phyloP scores from a whole-genome alignment of 441 rosid genomes.

The Populus hybrid region DNA sequence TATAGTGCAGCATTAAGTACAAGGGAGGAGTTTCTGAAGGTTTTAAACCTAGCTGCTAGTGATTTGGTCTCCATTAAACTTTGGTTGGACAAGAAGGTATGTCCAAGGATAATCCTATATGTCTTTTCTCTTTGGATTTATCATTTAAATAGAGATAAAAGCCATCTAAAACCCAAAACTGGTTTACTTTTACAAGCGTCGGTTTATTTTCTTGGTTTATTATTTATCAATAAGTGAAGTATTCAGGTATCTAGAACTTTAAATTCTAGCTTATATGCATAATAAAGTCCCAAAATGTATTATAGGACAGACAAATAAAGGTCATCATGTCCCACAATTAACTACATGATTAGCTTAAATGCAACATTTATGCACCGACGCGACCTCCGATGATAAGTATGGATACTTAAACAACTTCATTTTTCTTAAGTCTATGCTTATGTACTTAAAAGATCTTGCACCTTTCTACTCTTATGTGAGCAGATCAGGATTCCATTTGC shows the following conservation, averaged over 20 bases:
- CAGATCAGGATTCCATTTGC: constrained; percentile 52
- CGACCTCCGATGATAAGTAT: background rate
- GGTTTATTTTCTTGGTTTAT: background rate
- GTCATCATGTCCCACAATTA: background rate
- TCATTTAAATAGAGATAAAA: background rate
- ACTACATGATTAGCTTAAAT: background rate
- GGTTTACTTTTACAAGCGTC: background rate
- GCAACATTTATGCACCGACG: background rate
- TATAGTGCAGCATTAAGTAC: constrained; percentile 39
- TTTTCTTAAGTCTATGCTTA: no score
- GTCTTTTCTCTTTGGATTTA: background rate
- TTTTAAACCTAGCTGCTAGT: constrained; percentile 44
- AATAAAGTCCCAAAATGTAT: background rate
- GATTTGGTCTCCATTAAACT: constrained; percentile 49
- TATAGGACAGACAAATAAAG: background rate
- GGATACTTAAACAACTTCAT: background rate
- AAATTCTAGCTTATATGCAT: background rate
- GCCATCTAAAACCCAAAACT: background rate
- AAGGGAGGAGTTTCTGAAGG: constrained; percentile 58
- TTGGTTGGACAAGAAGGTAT: constrained; percentile 53
- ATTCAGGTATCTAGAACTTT: background rate
- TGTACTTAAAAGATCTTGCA: no score
- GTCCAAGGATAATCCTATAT: background rate
- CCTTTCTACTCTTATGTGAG: background rate
- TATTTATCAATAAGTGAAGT: background rate